phyloP scores from a whole-genome alignment of 495 filamentous ascomycete genomes.

The Neurospora sp. region DNA sequence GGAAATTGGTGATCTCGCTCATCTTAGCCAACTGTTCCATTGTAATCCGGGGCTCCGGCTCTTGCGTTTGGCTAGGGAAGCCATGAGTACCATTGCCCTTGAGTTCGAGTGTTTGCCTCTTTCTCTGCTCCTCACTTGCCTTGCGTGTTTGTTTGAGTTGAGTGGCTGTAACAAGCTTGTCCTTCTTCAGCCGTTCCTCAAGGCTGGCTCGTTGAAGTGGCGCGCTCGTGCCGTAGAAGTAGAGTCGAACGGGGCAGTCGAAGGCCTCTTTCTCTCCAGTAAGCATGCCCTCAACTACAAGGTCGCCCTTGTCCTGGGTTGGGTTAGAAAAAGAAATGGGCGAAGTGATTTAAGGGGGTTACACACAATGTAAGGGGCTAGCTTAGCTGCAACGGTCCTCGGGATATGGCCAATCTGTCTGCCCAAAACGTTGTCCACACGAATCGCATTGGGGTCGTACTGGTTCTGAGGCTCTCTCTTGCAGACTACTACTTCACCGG shows the following conservation, averaged over 20 bases:
- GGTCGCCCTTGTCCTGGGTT: constrained; percentile 22
- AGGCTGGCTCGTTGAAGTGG: constrained; percentile 37
- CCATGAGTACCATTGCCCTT: constrained; percentile 24
- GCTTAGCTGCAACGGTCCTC: constrained; percentile 49
- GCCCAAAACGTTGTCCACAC: constrained; percentile 68
- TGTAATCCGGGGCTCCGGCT: constrained; percentile 25
- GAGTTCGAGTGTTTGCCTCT: constrained; percentile 18
- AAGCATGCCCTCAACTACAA: constrained; percentile 53
- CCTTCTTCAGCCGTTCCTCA: constrained; percentile 49
- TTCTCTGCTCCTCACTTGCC: constrained; percentile 37
- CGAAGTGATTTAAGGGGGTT: not conserved
- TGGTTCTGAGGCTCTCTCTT: constrained; percentile 59
- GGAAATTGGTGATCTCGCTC: constrained; percentile 50
- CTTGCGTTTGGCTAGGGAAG: constrained; percentile 10
- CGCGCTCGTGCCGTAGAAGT: constrained; percentile 55
- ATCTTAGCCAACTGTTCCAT: constrained; percentile 55
- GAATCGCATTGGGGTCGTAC: constrained; percentile 72
- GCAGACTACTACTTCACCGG: constrained; percentile 61
- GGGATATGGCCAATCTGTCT: constrained; percentile 76
- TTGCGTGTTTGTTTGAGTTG: constrained; percentile 37
- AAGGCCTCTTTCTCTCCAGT: constrained; percentile 48
- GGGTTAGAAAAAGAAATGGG: not conserved
- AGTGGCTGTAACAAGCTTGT: constrained; percentile 42
- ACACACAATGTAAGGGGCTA: constrained; percentile 62
- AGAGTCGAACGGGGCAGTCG: constrained; percentile 61